Evolutionary conservation across 768 basidiomycete species (phyloP).

Genomic region (Boletus edulis): DNA sequence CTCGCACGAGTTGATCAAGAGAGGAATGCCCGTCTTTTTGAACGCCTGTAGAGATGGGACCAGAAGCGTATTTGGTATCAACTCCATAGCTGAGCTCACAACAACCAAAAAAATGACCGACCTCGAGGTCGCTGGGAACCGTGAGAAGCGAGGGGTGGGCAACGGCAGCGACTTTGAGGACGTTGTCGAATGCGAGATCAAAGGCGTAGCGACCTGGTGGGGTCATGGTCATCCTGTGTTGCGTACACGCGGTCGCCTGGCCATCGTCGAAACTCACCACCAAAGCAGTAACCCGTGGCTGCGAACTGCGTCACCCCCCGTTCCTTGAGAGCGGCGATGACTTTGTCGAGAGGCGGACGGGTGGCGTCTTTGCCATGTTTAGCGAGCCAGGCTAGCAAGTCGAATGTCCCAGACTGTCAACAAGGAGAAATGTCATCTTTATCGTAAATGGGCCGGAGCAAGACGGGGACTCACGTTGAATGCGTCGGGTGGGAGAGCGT

Average conservation of each 20-base stretch:
- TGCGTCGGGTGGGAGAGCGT: conserved; percentile 21
- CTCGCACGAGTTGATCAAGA: conserved; percentile 69
- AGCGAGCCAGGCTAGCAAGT: conserved; percentile 35
- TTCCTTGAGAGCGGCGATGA: conserved; percentile 54
- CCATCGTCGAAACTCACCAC: conserved; percentile 38
- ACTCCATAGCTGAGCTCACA: not conserved
- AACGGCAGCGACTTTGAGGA: conserved; percentile 38
- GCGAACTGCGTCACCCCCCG: conserved; percentile 58
- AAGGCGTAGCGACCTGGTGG: conserved; percentile 38
- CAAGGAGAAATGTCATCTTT: not conserved
- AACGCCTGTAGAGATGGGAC: conserved; percentile 42
- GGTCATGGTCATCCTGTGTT: too few relatives aligned
- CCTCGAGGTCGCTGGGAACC: conserved; percentile 53
- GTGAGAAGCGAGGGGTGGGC: conserved; percentile 47
- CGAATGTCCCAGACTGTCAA: conserved; percentile 13
- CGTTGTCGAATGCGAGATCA: conserved; percentile 43
- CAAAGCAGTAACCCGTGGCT: conserved; percentile 69
- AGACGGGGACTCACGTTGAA: conserved; percentile 3
- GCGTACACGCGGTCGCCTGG: too few relatives aligned
- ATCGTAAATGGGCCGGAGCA: not conserved
- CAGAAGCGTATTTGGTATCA: not conserved
- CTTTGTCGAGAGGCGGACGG: conserved; percentile 52
- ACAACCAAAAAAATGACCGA: conserved; percentile 17
- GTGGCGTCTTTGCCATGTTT: conserved; percentile 40
- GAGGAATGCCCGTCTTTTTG: conserved; percentile 45